Evolutionary conservation across 805 yeast genomes (phyloP).

Genomic region (Priceomyces medius): DNA sequence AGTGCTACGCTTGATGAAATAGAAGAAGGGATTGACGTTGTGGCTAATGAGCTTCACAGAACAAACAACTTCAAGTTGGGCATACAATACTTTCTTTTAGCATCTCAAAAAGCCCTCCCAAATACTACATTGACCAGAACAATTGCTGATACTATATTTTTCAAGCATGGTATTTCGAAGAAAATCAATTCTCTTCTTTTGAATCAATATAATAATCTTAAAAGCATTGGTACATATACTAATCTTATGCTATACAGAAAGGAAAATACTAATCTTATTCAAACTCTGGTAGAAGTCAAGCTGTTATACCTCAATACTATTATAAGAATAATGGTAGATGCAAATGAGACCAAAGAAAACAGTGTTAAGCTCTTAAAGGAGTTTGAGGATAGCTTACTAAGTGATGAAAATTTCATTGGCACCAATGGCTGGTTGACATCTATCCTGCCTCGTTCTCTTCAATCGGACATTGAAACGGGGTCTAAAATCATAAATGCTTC

Average conservation of each 20-base stretch:
- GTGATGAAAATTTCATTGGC: background rate
- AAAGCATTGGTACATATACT: background rate
- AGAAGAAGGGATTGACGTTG: conserved; percentile 34
- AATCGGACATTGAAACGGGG: conserved; percentile 2
- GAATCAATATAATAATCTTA: conserved; percentile 1
- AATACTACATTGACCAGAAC: conserved; percentile 14
- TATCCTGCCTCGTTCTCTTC: conserved; percentile 2
- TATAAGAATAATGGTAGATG: background rate
- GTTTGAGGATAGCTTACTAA: background rate
- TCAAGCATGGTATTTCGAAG: conserved; percentile 11
- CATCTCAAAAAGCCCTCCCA: conserved; percentile 14
- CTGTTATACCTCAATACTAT: conserved; percentile 4
- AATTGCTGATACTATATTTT: conserved; percentile 19
- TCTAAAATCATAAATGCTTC: background rate
- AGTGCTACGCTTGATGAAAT: conserved; percentile 33
- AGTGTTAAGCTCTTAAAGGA: background rate
- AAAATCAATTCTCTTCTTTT: conserved; percentile 7
- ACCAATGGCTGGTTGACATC: conserved; percentile 9
- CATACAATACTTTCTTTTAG: conserved; percentile 22
- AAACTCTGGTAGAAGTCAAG: background rate
- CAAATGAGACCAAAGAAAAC: background rate
- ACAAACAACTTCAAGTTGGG: conserved; percentile 25
- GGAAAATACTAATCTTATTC: background rate
- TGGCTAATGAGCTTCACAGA: conserved; percentile 17
- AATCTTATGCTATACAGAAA: background rate